Base-by-base conservation (phyloP, 768 basidiomycete species). In the Cubamyces sp. region DNA sequence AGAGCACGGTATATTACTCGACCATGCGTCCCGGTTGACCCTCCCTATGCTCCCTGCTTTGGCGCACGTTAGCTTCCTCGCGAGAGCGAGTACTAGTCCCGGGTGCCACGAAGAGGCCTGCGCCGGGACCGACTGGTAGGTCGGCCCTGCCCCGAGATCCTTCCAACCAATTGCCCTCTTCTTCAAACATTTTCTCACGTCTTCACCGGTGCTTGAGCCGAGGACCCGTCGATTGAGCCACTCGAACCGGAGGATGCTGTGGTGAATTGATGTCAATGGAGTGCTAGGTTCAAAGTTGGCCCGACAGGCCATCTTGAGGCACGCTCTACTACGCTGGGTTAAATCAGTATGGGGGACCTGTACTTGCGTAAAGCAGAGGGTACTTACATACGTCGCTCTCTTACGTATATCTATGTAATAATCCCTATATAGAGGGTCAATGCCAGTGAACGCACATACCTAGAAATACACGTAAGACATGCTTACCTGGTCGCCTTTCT, bases 101-200 rank as follows among this genome's bases (percentile, higher is more conserved):
- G 59, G 47, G 59, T 8, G 59, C 59, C 59, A 54, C 59, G 59
- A 30, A 60, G 53, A 60, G 59, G 59, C 59, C 51, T 60, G 59
- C 59, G 59, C 58, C 45, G 42, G 60, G 60, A 57, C 16, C 60
- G 39, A 50, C 49, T 5, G 14, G 19, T 7, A 11, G 37, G 55
- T 56, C 45, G 56, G 42, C 37, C 60, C 26, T 46, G 19, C 34
- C 60, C 40, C 52, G 52, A 47, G 53, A 21, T 23, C 60, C 52
- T 49, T 56, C 56, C 57, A 34, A 50, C 49, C 55, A 47, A 40
- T 59, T 49, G 57, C 57, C 57, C 57, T 59, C 49, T 59, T 59
- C 57, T 34, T 59, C 56, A 49, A 26, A 11, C 47, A 3, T 19
- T 34, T 23, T 49, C 26, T 34, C 47, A 19, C 18, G 19, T 56